Base-by-base conservation (phyloP, 2,329 filamentous ascomycete genomes). In the Fusarium oligoseptatum region DNA sequence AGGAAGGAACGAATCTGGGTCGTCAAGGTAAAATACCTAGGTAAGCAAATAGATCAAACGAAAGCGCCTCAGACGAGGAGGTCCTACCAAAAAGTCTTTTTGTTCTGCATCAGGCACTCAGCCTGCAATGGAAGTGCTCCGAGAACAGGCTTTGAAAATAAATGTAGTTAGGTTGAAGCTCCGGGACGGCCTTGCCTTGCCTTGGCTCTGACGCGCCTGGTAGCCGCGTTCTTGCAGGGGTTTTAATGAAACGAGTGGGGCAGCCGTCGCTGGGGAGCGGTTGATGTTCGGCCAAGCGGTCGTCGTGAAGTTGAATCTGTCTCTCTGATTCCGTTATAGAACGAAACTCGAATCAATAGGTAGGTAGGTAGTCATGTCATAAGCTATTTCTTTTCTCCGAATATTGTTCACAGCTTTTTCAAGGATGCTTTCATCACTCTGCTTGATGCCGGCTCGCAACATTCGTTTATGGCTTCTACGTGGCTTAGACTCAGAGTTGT, bases 201-300 rank as follows among this genome's bases (percentile, higher is more conserved):
- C 50, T 34, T 64, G 58, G 57, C 60, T 67, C 57, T 39, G 70
- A 76, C 69, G 73, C 76, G 76, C 71, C 64, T 60, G 64, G 57
- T 67, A 67, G 74, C 76, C 73, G 77, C 72, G 76, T 76, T 60
- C 62, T 71, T 75, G 66, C 77, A 79, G 76, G 77, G 77, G 64
- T 39, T 78, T 78, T 75, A 79, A 79, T 79, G 67, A 69, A 50
- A 55, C 52, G 62, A 27, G 66, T 67, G 77, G 77, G 56, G 45
- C 64, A 58, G 67, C 65, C n/a, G 65, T 62, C 41, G 48, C 61
- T 63, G 34, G 60, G 58, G 61, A 72, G 65, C 74, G 56, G 62
- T 41, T 64, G 67, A 67, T 57, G 15, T 58, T 72, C 60, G 22
- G 43, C n/a, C 20, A 32, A 50, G 60, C 36, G 56, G 14, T 11